These are phyloP conservation scores for Tetracladium marchalianum DNA, from an alignment of 495 filamentous ascomycete species.

Conservation along the genomic window DNA sequence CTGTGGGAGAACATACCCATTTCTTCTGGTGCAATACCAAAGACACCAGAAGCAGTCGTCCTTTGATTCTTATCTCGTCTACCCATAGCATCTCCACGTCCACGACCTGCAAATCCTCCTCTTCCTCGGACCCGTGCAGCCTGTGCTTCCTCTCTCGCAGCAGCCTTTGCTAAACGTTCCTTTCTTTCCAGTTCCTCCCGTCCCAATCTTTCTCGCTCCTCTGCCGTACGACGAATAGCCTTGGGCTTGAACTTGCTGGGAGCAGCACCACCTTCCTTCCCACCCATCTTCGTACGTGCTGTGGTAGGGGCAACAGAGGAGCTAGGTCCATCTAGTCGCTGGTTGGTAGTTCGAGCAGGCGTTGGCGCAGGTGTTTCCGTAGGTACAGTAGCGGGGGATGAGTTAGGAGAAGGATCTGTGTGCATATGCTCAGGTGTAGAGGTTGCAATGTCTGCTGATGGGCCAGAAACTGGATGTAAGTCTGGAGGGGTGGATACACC, in stretches of 20 bases:
- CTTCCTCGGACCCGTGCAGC: conserved; percentile 2
- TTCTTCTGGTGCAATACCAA: conserved; percentile 11
- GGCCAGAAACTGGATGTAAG: background rate
- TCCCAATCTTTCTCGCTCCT: conserved; percentile 10
- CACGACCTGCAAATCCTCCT: conserved; percentile 6
- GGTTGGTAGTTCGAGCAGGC: conserved; percentile 4
- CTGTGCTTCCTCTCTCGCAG: background rate
- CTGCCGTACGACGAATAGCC: conserved; percentile 4
- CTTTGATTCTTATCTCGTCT: background rate
- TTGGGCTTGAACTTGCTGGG: conserved; percentile 20
- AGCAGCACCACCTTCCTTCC: conserved; percentile 1
- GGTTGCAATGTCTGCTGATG: background rate
- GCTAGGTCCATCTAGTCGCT: background rate
- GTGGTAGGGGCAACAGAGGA: background rate
- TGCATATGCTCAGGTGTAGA: background rate
- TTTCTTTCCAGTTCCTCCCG: conserved; percentile 4
- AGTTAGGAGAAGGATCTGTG: conserved; percentile 11
- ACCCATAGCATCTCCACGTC: conserved; percentile 20
- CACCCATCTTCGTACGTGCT: background rate
- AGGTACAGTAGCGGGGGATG: conserved; percentile 13
- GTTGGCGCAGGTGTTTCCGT: conserved; percentile 20
- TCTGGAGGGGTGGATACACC: conserved; percentile 5
- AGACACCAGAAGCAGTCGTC: conserved; percentile 13
- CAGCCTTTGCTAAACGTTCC: background rate
- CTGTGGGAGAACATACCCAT: conserved; percentile 8